Evolutionary conservation across 2,329 filamentous ascomycete species (phyloP).

Genomic region (Aspergillus sp.): DNA sequence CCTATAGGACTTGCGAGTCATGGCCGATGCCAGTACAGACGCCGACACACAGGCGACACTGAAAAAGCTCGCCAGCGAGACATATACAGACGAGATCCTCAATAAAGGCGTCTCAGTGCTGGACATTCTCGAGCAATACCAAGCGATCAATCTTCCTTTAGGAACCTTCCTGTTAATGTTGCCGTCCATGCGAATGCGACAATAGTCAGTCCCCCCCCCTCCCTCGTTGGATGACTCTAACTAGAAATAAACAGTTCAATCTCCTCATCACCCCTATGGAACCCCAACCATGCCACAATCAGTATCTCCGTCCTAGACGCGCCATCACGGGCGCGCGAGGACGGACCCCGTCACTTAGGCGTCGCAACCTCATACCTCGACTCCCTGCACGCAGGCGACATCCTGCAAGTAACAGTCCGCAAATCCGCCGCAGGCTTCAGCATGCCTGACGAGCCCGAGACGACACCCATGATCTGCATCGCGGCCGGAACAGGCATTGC

Average conservation of each 20-base stretch:
- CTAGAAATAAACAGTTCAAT: slow-evolving; percentile 53
- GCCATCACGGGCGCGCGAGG: slow-evolving; percentile 44
- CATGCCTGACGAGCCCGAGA: slow-evolving; percentile 29
- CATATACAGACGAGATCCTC: slow-evolving; percentile 51
- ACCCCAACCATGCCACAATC: slow-evolving; percentile 59
- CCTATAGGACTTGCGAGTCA: slow-evolving; percentile 45
- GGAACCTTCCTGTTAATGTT: slow-evolving; percentile 69
- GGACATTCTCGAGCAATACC: slow-evolving; percentile 67
- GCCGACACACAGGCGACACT: slow-evolving; percentile 47
- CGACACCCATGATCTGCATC: slow-evolving; percentile 41
- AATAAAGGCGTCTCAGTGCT: slow-evolving; percentile 58
- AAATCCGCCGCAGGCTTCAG: slow-evolving; percentile 38
- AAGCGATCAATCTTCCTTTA: slow-evolving; percentile 61
- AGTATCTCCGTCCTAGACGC: slow-evolving; percentile 67
- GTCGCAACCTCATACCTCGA: slow-evolving; percentile 64
- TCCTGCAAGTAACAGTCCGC: slow-evolving; percentile 35
- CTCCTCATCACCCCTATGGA: slow-evolving; percentile 67
- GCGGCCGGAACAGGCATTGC: slow-evolving; percentile 55
- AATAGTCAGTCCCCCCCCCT: slow-evolving; percentile 50
- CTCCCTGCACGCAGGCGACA: slow-evolving; percentile 35
- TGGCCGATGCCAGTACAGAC: slow-evolving; percentile 49
- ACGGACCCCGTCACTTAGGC: slow-evolving; percentile 51
- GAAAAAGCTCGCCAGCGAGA: slow-evolving; percentile 29
- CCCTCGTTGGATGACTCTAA: background rate
- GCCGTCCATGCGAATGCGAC: slow-evolving; percentile 73